A percentile compares a stretch with the other conserved stretches of the same genome.
Conservation (phyloP, 352 stramenopile species). For the Phytophthora pisi region DNA sequence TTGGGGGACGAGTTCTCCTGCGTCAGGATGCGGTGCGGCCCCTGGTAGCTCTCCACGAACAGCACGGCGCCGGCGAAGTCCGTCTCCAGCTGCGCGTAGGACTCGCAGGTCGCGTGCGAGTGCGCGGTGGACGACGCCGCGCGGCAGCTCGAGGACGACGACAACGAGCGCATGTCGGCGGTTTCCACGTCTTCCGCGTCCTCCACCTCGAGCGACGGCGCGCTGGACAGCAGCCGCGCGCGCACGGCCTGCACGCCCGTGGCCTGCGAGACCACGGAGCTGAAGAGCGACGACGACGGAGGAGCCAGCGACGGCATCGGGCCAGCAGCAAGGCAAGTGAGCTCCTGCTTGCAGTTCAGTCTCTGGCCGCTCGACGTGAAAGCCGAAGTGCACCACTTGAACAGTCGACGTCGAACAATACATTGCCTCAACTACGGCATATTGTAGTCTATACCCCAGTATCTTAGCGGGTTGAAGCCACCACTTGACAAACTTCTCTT, state of each 20-base stretch:
- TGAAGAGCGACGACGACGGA: conserved; percentile 40
- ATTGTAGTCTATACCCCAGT: background rate
- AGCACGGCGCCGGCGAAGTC: conserved; percentile 77
- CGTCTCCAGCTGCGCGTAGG: conserved; percentile 63
- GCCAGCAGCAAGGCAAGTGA: background rate
- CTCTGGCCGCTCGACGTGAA: conserved; percentile 1
- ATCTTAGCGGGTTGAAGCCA: conserved; percentile 1
- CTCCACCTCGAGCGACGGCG: conserved; percentile 30
- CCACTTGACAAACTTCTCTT: background rate
- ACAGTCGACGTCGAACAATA: conserved; percentile 1
- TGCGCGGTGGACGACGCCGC: conserved; percentile 25
- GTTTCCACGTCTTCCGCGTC: conserved; percentile 52
- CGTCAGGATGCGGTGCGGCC: conserved; percentile 77
- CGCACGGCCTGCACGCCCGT: conserved; percentile 47
- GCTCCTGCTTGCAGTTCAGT: background rate
- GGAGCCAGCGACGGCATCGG: conserved; percentile 49
- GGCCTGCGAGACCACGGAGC: conserved; percentile 51
- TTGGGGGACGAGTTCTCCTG: conserved; percentile 76
- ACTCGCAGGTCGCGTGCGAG: conserved; percentile 48
- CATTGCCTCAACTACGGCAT: background rate
- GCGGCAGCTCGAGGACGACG: conserved; percentile 35
- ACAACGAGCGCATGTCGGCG: conserved; percentile 38
- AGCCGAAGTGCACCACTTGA: background rate
- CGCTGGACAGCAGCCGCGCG: conserved; percentile 47
- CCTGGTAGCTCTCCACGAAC: conserved; percentile 85